Conservation (phyloP, 2,329 filamentous ascomycete species). For the Exophiala dermatitidis region DNA sequence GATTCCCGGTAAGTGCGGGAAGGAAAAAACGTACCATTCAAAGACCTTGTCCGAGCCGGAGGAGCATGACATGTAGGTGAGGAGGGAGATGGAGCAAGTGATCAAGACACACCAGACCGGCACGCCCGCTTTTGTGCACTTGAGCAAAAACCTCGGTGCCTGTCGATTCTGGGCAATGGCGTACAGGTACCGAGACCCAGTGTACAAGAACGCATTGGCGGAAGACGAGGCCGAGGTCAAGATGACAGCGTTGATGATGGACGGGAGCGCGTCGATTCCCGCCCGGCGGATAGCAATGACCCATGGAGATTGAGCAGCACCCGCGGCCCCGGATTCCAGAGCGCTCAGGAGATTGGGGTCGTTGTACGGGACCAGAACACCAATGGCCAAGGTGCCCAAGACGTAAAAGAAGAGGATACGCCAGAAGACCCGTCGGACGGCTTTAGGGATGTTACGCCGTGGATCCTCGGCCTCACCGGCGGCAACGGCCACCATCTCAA, state of each 20-base stretch:
- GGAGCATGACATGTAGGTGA: conserved; percentile 65
- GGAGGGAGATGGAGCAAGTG: conserved; percentile 57
- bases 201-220: conserved; percentile 59
- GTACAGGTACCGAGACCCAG: conserved; percentile 47
- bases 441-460: conserved; percentile 35
- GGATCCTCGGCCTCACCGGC: conserved; percentile 45
- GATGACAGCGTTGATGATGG: conserved; percentile 68
- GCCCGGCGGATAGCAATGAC: conserved; percentile 51
- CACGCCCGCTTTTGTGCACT: conserved; percentile 56
- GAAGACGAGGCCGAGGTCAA: conserved; percentile 65
- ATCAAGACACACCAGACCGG: conserved; percentile 58
- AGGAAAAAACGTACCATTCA: conserved; percentile 48
- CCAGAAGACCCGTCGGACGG: conserved; percentile 41
- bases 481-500: conserved; percentile 44
- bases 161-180: conserved; percentile 43
- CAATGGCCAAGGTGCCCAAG: conserved; percentile 65
- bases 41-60: conserved; percentile 58
- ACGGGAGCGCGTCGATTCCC: conserved; percentile 54
- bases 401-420: conserved; percentile 69
- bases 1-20: not conserved
- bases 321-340: conserved; percentile 31
- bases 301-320: conserved; percentile 44
- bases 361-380: conserved; percentile 70
- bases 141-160: conserved; percentile 50
- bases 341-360: conserved; percentile 45